Conservation (phyloP, 176 grass and related monocot species). For the Ananas comosus region DNA sequence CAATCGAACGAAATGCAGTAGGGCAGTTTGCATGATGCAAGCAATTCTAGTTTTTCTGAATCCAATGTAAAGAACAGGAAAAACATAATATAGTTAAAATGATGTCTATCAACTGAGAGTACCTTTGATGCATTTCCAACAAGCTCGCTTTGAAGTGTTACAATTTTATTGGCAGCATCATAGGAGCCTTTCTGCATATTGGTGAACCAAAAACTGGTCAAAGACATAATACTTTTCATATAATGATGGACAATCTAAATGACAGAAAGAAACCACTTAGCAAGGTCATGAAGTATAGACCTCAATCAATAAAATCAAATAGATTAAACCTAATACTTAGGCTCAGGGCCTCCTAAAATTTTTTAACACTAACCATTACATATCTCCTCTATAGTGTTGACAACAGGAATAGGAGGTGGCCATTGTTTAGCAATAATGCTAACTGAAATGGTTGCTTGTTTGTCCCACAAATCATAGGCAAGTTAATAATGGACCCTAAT, state of each 20-base stretch:
- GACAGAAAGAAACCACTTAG: background rate
- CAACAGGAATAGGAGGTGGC: too few species aligned
- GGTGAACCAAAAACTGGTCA: conserved; percentile 2
- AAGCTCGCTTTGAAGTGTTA: conserved; percentile 65
- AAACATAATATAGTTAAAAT: background rate
- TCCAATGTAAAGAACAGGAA: background rate
- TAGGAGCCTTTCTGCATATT: conserved; percentile 69
- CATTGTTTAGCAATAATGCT: too few species aligned
- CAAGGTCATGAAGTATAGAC: background rate
- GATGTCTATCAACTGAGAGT: conserved; percentile 4
- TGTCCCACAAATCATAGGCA: too few species aligned
- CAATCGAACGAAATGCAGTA: too few species aligned
- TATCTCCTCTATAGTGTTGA: too few species aligned
- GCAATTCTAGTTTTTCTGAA: background rate
- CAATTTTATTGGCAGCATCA: conserved; percentile 50
- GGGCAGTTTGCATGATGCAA: too few species aligned
- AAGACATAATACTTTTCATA: background rate
- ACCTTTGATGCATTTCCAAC: conserved; percentile 89
- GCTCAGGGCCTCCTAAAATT: too few species aligned
- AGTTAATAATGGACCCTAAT: too few species aligned
- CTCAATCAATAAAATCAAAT: background rate
- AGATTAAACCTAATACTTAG: background rate
- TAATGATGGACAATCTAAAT: background rate
- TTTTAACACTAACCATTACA: too few species aligned
- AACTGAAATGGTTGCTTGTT: too few species aligned